Conservation (phyloP, 2,329 filamentous ascomycete species). For the Pseudogymnoascus sp. region DNA sequence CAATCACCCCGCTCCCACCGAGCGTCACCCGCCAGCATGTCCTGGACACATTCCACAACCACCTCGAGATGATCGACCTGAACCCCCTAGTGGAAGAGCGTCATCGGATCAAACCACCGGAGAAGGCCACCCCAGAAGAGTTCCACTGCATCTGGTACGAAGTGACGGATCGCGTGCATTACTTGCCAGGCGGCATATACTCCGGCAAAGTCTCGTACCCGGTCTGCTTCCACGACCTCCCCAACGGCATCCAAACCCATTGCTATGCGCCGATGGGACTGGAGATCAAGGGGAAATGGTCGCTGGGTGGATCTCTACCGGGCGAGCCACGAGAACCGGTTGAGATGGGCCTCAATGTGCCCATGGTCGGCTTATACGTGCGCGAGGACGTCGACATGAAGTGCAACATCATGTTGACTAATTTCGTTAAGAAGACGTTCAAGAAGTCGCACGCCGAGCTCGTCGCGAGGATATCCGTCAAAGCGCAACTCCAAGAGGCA, state of each 20-base stretch:
- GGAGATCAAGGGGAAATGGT: slow-evolving; percentile 72
- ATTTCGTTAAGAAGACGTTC: slow-evolving; percentile 75
- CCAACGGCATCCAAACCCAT: slow-evolving; percentile 69
- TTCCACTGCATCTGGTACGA: slow-evolving; percentile 67
- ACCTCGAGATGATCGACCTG: slow-evolving; percentile 76
- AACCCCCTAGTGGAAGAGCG: slow-evolving; percentile 74
- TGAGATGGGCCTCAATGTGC: slow-evolving; percentile 59
- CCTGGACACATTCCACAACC: slow-evolving; percentile 66
- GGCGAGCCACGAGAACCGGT: slow-evolving; percentile 57
- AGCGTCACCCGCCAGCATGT: slow-evolving; percentile 61
- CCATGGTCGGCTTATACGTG: slow-evolving; percentile 63
- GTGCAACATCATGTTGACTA: slow-evolving; percentile 67
- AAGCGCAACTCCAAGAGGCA: slow-evolving; percentile 33
- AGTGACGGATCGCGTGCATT: slow-evolving; percentile 67
- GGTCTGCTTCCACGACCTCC: slow-evolving; percentile 68
- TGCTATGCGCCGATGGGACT: slow-evolving; percentile 75
- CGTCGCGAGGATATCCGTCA: slow-evolving; percentile 53
- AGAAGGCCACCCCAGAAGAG: slow-evolving; percentile 61
- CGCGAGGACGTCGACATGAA: slow-evolving; percentile 79
- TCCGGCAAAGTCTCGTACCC: slow-evolving; percentile 67
- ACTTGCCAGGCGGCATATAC: slow-evolving; percentile 56
- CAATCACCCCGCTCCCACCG: slow-evolving; percentile 66
- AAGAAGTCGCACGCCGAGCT: slow-evolving; percentile 65
- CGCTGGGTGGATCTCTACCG: slow-evolving; percentile 59
- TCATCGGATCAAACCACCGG: slow-evolving; percentile 57